Evolutionary conservation across 305 asterid genomes (phyloP), one percentile per base, ranked within the genome.

Genomic region (Fraxinus dipetala): DNA sequence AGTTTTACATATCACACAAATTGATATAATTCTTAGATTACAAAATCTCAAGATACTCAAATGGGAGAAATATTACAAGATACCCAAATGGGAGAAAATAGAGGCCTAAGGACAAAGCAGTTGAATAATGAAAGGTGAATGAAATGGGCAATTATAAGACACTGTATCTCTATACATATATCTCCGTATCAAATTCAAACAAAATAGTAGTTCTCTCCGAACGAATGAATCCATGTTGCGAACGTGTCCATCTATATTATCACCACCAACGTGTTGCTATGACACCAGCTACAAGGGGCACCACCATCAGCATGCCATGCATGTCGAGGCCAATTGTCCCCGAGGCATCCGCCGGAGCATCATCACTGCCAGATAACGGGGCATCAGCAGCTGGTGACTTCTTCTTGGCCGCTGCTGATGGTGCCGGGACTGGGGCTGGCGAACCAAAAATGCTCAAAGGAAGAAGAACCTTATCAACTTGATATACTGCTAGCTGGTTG

Each of bases 401-500:
- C 87, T 85, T 89, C 85, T 84, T 87, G 63, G 76, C 79, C 0
- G 83, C 16, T 3, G 84, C 80, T 34, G 11, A 30, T 26, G 93
- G 90, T 0, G 92, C 90, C 5, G 85, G 81, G 9, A 90, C 89
- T 0, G 93, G 93, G 0, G 92, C 63, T 31, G 91, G 85, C 13
- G 93, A 16, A 1, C 89, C 93, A 18, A 90, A 90, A 26, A 90
- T n/a, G 3, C 89, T 89, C 54, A 86, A 5, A 16, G 93, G 93
- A 5, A 89, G 91, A 32, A 90, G 87, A 16, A 90, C 93, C 87
- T 89, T 82, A 54, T 89, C 91, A 28, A 90, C 93, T 45, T 89
- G 91, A 34, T 90, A 90, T 73, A 90, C 90, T 16, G 92, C 93
- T 82, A 90, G 85, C 81, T 89, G 92, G 75, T 20, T 45, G 59